Percentiles rank a stretch among this genome's conserved stretches.
These are phyloP conservation scores for Suillus lakei DNA, from an alignment of 768 basidiomycete genomes.

Conservation along the genomic window DNA sequence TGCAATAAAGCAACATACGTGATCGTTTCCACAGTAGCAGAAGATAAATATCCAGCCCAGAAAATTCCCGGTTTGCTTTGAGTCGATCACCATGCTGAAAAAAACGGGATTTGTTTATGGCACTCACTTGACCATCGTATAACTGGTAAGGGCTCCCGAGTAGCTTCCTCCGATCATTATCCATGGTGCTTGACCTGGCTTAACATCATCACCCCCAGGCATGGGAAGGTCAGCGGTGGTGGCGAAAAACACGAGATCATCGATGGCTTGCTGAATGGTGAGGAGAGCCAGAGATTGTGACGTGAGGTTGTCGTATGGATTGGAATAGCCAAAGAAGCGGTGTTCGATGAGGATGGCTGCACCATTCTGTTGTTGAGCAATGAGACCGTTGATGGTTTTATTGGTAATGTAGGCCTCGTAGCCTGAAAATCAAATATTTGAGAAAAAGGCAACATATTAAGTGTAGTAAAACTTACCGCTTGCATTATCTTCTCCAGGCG, in stretches of 20 bases:
- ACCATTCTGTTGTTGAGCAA: slow-evolving; percentile 42
- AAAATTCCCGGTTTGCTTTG: slow-evolving; percentile 44
- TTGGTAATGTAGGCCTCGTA: slow-evolving; percentile 64
- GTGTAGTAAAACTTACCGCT: background rate
- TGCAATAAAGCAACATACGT: slow-evolving; percentile 35
- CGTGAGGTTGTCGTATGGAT: slow-evolving; percentile 64
- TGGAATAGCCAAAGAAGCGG: slow-evolving; percentile 76
- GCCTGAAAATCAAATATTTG: slow-evolving; percentile 12
- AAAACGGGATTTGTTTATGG: background rate
- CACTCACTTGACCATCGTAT: slow-evolving; percentile 70
- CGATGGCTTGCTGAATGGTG: slow-evolving; percentile 76
- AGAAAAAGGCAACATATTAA: background rate
- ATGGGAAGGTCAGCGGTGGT: slow-evolving; percentile 68
- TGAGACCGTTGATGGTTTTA: slow-evolving; percentile 58
- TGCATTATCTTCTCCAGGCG: background rate
- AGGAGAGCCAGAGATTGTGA: slow-evolving; percentile 60
- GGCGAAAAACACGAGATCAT: slow-evolving; percentile 76
- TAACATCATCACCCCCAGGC: slow-evolving; percentile 64
- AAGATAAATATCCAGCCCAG: slow-evolving; percentile 49
- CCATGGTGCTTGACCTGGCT: slow-evolving; percentile 55
- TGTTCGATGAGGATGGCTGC: slow-evolving; percentile 71
- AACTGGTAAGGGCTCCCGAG: slow-evolving; percentile 54
- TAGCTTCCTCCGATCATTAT: slow-evolving; percentile 48
- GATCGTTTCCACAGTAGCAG: slow-evolving; percentile 51
- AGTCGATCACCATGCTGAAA: slow-evolving; percentile 10